Evolutionary conservation across 805 yeast species (phyloP).

Genomic region (Yarrowia keelungensis): DNA sequence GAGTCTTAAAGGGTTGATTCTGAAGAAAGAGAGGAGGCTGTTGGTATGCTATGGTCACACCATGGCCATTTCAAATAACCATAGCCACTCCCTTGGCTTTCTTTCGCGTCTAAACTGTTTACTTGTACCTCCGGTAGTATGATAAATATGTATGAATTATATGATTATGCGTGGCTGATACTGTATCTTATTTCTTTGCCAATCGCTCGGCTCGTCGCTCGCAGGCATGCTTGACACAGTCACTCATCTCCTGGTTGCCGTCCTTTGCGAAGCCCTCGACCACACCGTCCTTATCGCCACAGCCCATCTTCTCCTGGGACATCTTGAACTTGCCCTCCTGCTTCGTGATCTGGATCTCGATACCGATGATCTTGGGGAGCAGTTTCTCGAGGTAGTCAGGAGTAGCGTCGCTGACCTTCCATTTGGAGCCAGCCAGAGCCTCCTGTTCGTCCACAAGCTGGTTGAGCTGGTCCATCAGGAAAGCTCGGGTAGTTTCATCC

Average conservation of each 20-base stretch:
- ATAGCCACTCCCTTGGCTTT: too few relatives aligned
- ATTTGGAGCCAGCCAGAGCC: conserved; percentile 48
- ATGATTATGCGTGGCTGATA: too few relatives aligned
- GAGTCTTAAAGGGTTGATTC: too few relatives aligned
- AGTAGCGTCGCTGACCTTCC: conserved; percentile 68
- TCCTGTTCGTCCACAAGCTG: conserved; percentile 59
- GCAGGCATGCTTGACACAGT: conserved; percentile 31
- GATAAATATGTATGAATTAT: too few relatives aligned
- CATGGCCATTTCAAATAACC: too few relatives aligned
- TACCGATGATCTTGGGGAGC: conserved; percentile 62
- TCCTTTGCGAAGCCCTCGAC: conserved; percentile 51
- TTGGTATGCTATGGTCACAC: too few relatives aligned
- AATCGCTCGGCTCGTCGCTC: conserved; percentile 36
- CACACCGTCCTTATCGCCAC: conserved; percentile 59
- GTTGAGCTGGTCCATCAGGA: conserved; percentile 56
- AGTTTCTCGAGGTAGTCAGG: conserved; percentile 54
- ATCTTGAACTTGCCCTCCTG: conserved; percentile 64
- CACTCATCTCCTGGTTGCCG: conserved; percentile 38
- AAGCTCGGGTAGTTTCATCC: conserved; percentile 47
- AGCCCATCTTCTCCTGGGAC: conserved; percentile 57
- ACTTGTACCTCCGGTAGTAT: neutral
- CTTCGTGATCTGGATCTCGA: conserved; percentile 58
- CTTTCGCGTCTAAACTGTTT: neutral
- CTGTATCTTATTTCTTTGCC: neutral
- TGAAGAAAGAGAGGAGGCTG: too few relatives aligned